Conservation (phyloP, 177 flowering plant species). For the Vitis hybrid region DNA sequence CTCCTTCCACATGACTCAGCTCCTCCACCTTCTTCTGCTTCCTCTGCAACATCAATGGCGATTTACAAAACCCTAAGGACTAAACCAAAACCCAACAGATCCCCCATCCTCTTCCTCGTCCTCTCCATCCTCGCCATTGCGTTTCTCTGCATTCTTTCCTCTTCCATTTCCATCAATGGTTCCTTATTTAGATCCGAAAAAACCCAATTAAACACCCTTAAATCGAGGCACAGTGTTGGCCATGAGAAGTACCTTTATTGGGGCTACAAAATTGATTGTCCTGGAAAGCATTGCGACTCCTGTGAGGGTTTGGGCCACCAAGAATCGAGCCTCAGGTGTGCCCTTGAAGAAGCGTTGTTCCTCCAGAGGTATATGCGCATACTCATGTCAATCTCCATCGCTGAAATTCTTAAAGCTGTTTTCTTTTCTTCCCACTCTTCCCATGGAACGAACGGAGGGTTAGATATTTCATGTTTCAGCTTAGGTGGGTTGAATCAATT, state of each 20-base stretch:
- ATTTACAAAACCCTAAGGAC: constrained; percentile 40
- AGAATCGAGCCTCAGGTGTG: constrained; percentile 96
- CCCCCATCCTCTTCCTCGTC: constrained; percentile 33
- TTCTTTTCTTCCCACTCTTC: too few species aligned
- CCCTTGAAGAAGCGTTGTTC: constrained; percentile 93
- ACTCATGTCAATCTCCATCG: neutral
- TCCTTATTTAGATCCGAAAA: constrained; percentile 29
- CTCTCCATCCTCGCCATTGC: constrained; percentile 38
- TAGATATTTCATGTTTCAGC: too few species aligned
- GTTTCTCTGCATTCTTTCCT: constrained; percentile 46
- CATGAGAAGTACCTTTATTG: constrained; percentile 77
- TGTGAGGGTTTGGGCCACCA: constrained; percentile 98
- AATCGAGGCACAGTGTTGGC: constrained; percentile 11
- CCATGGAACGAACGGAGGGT: too few species aligned
- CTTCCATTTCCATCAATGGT: constrained; percentile 34
- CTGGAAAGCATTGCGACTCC: constrained; percentile 91
- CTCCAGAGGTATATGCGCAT: constrained; percentile 57
- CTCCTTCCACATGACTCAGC: too few species aligned
- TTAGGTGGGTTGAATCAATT: too few species aligned
- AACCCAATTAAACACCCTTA: constrained; percentile 8
- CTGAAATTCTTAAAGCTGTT: neutral
- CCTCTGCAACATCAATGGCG: constrained; percentile 45
- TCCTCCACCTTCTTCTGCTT: neutral
- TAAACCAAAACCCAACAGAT: constrained; percentile 42
- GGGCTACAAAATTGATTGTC: constrained; percentile 92